Evolutionary conservation across 441 rosid genomes (phyloP), one percentile per base, ranked within the genome.

Genomic region (Syzygium syzygioides): DNA sequence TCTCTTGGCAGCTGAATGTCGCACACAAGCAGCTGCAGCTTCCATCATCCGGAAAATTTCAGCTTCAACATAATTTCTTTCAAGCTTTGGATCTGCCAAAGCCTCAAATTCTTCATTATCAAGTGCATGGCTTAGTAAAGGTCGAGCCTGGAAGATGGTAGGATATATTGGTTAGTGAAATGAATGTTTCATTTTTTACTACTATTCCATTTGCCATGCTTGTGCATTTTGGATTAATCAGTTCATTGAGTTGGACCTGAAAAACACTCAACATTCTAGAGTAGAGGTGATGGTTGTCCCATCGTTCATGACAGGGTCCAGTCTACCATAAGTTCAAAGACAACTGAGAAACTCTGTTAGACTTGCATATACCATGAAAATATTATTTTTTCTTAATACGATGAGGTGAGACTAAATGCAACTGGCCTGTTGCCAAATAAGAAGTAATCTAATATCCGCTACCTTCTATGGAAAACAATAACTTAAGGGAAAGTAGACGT

Each of bases 1-100:
- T 37, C 90, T 86, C 85, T 88, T 88, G 87, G 87, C 87, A 88
- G 90, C 87, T 52, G 90, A 85, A 64, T 88, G 90, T 45, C 90
- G 83, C 86, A 88, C 54, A 64, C 90, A 88, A 64, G 87, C 90
- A 53, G 87, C 90, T 30, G 90, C 90, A 85, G 87, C 90, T 64
- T 85, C 90, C 28, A 88, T 88, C 90, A 88, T 64, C 86, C 85
- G 90, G 71, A 88, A 85, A 85, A 88, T 53, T 54, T 88, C 90
- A 1, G 84, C 86, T 76, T 88, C 87, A 52, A 88, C 85, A 64
- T 60, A 88, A 45, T 88, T 88, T 56, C 56, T 85, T n/a, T 85
- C 90, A 26, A 88, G 90, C 53, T 62, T 88, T 64, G 87, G 90
- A 41, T 88, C 90, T 68, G 66, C 85, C 59, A 88, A 66, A 59